Percentiles rank a stretch among this genome's conserved stretches.
phyloP scores from a whole-genome alignment of 176 grass and related monocot species.

The Eleusine coracana region DNA sequence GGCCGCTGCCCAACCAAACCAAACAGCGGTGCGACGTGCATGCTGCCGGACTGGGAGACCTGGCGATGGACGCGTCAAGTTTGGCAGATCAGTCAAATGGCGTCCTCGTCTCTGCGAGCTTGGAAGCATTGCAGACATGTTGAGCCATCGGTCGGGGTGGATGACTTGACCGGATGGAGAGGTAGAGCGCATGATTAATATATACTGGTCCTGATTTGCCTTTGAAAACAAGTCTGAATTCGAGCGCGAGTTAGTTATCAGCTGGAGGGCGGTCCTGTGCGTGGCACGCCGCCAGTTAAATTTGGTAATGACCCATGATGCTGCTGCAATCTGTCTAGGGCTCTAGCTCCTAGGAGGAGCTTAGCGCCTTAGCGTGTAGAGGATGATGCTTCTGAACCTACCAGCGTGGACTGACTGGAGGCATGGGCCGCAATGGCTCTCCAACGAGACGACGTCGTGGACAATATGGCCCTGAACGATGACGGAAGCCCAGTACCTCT shows the following conservation, averaged over 20 bases:
- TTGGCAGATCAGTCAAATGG: neutral
- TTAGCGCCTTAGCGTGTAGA: too few species aligned
- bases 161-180: neutral
- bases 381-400: neutral
- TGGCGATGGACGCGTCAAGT: neutral
- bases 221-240: neutral
- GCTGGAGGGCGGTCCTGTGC: neutral
- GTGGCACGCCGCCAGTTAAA: neutral
- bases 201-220: too few species aligned
- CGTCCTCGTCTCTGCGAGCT: neutral
- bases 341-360: neutral
- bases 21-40: neutral
- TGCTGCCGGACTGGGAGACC: neutral
- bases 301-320: neutral
- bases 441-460: too few species aligned
- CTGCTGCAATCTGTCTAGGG: neutral
- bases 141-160: neutral
- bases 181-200: too few species aligned
- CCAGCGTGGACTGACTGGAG: neutral
- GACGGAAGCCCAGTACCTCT: too few species aligned
- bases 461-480: too few species aligned
- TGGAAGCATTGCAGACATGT: neutral
- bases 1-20: too few species aligned
- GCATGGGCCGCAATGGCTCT: too few species aligned
- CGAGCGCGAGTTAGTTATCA: neutral